Evolutionary conservation across 208 protist genomes (phyloP), one percentile per base, ranked within the genome.

Genomic region (Endotrypanum monterogeii): DNA sequence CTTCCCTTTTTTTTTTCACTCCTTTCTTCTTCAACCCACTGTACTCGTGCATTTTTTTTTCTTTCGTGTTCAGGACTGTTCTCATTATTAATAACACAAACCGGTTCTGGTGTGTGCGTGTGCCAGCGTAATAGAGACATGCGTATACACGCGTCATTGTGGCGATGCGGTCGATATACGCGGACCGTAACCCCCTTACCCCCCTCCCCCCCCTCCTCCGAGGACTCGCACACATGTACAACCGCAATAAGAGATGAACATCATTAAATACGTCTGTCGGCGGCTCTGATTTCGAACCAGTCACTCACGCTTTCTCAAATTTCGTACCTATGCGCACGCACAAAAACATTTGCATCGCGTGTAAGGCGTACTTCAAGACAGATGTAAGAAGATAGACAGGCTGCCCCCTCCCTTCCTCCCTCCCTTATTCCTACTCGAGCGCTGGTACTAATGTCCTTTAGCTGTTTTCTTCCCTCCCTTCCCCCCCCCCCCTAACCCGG

Each of bases 81-180:
- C 35, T 46, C 58, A 63, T 63, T 9, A 44, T 41, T 63, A 63
- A 63, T 63, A 46, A 63, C 58, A 44, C 35, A 46, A 41, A 41
- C 39, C 20, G 9, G 30, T 44, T 16, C 35, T 41, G 20, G 58
- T 0, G 35, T n/a, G n/a, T n/a, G n/a, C n/a, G n/a, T n/a, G n/a
- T 41, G 30, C 58, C 58, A 44, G 35, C 35, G 35, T 28, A 28
- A 46, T 63, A 25, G 58, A 46, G 35, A 20, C 35, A 28, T 63
- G 35, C 20, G n/a, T 46, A 30, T 35, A 30, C 12, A 37, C 20
- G 35, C n/a, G 58, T n/a, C 25, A 48, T 48, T 5, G 58, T 67
- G 62, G 62, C 37, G 61, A 66, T 66, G 37, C 41, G 30, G 62
- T 67, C 62, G 41, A 67, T 67, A 67, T 14, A 67, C 39, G 35